Conservation (phyloP, 2,329 filamentous ascomycete genomes). For the Sporothrix sp. region DNA sequence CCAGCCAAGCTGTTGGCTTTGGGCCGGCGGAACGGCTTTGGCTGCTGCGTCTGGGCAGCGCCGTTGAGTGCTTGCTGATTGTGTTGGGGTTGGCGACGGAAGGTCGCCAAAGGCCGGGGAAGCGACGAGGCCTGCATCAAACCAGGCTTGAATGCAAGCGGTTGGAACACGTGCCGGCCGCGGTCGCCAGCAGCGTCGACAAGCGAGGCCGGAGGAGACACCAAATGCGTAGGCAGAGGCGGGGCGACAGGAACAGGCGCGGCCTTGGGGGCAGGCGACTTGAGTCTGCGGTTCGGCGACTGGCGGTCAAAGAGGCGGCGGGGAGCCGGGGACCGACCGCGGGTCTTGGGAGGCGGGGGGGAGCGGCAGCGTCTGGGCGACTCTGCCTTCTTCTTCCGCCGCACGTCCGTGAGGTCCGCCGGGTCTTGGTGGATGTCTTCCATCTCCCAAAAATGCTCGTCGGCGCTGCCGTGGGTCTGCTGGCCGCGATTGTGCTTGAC, state of each 20-base stretch:
- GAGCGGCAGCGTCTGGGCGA: conserved; percentile 56
- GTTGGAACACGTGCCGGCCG: conserved; percentile 29
- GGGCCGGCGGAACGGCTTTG: conserved; percentile 23
- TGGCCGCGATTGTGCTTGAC: conserved; percentile 5
- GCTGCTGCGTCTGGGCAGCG: neutral
- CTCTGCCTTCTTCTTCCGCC: conserved; percentile 40
- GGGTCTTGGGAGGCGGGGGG: conserved; percentile 41
- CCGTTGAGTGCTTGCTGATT: conserved; percentile 18
- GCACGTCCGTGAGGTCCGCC: conserved; percentile 39
- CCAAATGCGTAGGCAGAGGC: conserved; percentile 19
- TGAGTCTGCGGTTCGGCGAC: conserved; percentile 56
- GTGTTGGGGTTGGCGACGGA: conserved; percentile 44
- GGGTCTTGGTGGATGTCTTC: conserved; percentile 55
- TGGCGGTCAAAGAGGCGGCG: conserved; percentile 52
- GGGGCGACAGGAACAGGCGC: conserved; percentile 2
- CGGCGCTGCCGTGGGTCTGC: conserved; percentile 40
- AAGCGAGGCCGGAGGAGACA: conserved; percentile 42
- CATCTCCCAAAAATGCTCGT: conserved; percentile 59
- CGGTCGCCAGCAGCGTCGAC: conserved; percentile 27
- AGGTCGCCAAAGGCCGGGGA: conserved; percentile 66
- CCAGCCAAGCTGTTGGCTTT: conserved; percentile 24
- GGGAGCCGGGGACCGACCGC: conserved; percentile 46
- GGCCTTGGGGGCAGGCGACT: conserved; percentile 56
- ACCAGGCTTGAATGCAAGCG: conserved; percentile 50
- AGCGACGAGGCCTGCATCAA: conserved; percentile 76